Base-by-base conservation (phyloP, 345 rosid genomes). In the Aethionema arabicum region DNA sequence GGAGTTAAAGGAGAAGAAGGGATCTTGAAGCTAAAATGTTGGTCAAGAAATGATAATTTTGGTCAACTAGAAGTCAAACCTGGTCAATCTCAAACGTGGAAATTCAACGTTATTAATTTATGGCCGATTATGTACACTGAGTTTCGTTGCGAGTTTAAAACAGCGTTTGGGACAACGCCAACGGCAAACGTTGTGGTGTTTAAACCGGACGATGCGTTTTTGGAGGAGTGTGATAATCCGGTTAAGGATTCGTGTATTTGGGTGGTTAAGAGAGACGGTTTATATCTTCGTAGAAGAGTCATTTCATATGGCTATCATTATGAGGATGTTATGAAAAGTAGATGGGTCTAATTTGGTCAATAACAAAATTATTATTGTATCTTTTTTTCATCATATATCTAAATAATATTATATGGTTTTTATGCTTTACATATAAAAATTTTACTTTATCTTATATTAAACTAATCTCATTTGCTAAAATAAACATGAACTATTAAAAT, bases 341-440 rank as follows among this genome's bases (percentile, higher is more conserved):
- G 38, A 54, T 69, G 74, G 74, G 68, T 69, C 12, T 69, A 68
- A n/a, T n/a, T n/a, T n/a, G n/a, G n/a, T n/a, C n/a, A n/a, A n/a
- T n/a, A n/a, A n/a, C n/a, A n/a, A n/a, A n/a, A n/a, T n/a, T n/a
- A n/a, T n/a, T n/a, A n/a, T n/a, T n/a, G n/a, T n/a, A n/a, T n/a
- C n/a, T n/a, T n/a, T n/a, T n/a, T n/a, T n/a, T n/a, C n/a, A n/a
- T n/a, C n/a, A n/a, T n/a, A n/a, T n/a, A n/a, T n/a, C n/a, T n/a
- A n/a, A n/a, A n/a, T n/a, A n/a, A n/a, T n/a, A n/a, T n/a, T n/a
- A n/a, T n/a, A n/a, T n/a, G n/a, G n/a, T n/a, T n/a, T n/a, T n/a
- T n/a, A n/a, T n/a, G n/a, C n/a, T n/a, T n/a, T n/a, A n/a, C n/a
- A n/a, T n/a, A n/a, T n/a, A n/a, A n/a, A n/a, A n/a, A n/a, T n/a